phyloP scores from a whole-genome alignment of 2,329 filamentous ascomycete genomes.

The Orbilia blumenaviensis region DNA sequence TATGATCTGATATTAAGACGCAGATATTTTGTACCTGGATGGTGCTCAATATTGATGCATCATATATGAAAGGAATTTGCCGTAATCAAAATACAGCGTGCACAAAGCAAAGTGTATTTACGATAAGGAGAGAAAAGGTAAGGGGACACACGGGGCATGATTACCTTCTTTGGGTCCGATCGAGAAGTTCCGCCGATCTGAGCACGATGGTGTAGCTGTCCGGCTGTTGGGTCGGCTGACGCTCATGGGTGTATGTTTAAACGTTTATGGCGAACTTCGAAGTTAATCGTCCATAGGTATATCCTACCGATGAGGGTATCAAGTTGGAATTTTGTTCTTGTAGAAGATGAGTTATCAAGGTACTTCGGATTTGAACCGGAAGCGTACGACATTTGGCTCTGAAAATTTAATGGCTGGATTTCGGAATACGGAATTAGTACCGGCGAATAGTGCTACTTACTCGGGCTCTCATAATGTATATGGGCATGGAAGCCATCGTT shows the following conservation, averaged over 20 bases:
- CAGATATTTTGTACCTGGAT: background rate
- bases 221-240: conserved; percentile 36
- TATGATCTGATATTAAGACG: background rate
- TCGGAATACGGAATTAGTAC: conserved; percentile 1
- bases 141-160: conserved; percentile 12
- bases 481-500: background rate
- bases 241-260: background rate
- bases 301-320: background rate
- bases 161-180: conserved; percentile 43
- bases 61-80: background rate
- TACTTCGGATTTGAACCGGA: background rate
- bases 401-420: background rate
- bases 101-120: background rate
- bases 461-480: background rate
- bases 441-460: conserved; percentile 11
- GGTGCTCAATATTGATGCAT: background rate
- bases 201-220: conserved; percentile 23
- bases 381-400: background rate
- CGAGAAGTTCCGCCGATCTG: conserved; percentile 38
- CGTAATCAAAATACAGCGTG: background rate
- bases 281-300: background rate
- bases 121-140: conserved; percentile 12
- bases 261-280: background rate
- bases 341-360: no score
- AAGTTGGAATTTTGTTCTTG: no score